A percentile compares a stretch with the other conserved stretches of the same genome.
These are phyloP conservation scores for Sordariomycetes sp. DNA, from an alignment of 2,329 filamentous ascomycete genomes.

Conservation along the genomic window DNA sequence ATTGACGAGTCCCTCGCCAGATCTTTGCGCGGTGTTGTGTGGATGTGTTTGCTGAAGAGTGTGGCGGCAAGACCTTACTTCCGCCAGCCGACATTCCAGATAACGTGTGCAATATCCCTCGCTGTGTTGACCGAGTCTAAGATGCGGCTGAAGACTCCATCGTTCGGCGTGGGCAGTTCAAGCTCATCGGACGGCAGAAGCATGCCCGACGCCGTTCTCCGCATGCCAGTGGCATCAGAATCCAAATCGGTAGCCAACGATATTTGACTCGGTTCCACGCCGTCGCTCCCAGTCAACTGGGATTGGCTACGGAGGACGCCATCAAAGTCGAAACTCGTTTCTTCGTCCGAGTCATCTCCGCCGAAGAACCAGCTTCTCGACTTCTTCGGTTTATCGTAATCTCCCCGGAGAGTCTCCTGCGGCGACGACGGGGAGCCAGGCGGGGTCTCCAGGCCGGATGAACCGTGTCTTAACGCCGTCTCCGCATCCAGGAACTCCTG, in stretches of 20 bases:
- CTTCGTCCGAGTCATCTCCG: slow-evolving; percentile 17
- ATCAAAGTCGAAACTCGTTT: slow-evolving; percentile 6
- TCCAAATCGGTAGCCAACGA: slow-evolving; percentile 36
- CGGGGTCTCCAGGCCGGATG: slow-evolving; percentile 28
- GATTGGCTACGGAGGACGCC: slow-evolving; percentile 5
- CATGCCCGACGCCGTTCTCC: slow-evolving; percentile 77
- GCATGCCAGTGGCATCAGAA: slow-evolving; percentile 52
- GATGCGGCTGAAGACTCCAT: slow-evolving; percentile 65
- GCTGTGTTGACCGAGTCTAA: slow-evolving; percentile 71
- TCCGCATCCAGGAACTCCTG: slow-evolving; percentile 64
- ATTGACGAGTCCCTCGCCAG: not conserved
- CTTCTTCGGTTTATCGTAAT: slow-evolving; percentile 34
- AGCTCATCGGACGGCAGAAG: slow-evolving; percentile 80
- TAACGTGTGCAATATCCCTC: slow-evolving; percentile 59
- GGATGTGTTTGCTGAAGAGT: too few species aligned
- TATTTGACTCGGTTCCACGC: slow-evolving; percentile 27
- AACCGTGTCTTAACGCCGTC: slow-evolving; percentile 52
- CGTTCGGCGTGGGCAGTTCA: slow-evolving; percentile 42
- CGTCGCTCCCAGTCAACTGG: slow-evolving; percentile 14
- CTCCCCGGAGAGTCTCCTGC: slow-evolving; percentile 64
- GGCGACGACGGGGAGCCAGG: slow-evolving; percentile 64
- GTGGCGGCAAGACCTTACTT: slow-evolving; percentile 21
- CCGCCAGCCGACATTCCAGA: slow-evolving; percentile 62
- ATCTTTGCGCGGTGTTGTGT: not conserved
- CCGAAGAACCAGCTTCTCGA: slow-evolving; percentile 54